Evolutionary conservation across 2,329 filamentous ascomycete genomes (phyloP), one percentile per base, ranked within the genome.

Genomic region (Colletotrichum kahawae): DNA sequence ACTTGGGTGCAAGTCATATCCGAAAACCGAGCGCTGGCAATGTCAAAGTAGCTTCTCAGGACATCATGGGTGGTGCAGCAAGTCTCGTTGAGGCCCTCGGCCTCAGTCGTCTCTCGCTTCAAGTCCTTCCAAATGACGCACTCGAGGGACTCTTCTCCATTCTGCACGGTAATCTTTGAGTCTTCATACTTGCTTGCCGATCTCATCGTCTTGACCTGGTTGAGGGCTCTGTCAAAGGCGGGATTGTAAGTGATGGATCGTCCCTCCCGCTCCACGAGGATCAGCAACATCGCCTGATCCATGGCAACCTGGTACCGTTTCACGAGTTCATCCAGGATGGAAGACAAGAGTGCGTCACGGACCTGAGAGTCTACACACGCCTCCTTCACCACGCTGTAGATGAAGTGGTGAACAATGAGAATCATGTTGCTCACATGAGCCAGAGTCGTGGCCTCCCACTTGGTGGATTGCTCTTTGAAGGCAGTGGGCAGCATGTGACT

Each of bases 1-100:
- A 88, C 90, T 76, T 94, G 92, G 75, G 88, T 87, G 78, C 87
- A 91, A 2, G 95, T 81, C 5, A 85, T 88, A 77, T 95, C 93
- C 2, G 93, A 87, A 74, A 94, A 93, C 0, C 92, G 88, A 78
- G 90, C 90, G 18, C 85, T 85, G 0, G 91, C 34, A 7, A 36
- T 36, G 14, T 36, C 34, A 36, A 16, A 16, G 34, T 36, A 36
- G 14, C 34, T 36, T 36, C 14, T 36, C 34, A 36, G 34, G 34
- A 36, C 34, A 36, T 36, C 34, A 13, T 36, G 34, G 34, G 16
- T 36, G 34, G 34, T 36, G 34, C 14, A 36, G 34, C 34, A 36
- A 36, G 34, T 36, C 34, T 36, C 34, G 34, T 36, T 36, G 34
- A 36, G 34, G 4, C 34, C 34, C 34, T 36, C 34, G 4, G 34